phyloP scores from a whole-genome alignment of 1,284 basidiomycete species.

The Pseudozyma sp. region DNA sequence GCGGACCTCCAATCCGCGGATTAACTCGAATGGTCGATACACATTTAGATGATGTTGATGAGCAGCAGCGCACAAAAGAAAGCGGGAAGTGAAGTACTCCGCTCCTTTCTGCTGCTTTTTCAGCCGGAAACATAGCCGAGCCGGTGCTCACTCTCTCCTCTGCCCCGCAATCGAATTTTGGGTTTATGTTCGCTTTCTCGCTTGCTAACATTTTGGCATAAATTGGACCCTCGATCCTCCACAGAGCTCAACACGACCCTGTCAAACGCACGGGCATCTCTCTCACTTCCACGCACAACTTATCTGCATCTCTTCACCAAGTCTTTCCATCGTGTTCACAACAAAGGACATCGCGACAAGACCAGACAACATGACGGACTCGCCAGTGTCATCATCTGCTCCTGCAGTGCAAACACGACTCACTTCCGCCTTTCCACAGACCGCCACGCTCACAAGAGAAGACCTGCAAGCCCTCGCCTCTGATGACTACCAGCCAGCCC shows the following conservation, averaged over 20 bases:
- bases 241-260: not conserved
- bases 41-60: not conserved
- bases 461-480: conserved; percentile 52
- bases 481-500: conserved; percentile 15
- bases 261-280: conserved; percentile 2
- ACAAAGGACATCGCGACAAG: not conserved
- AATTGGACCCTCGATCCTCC: no score
- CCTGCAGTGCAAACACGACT: conserved; percentile 37
- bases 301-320: not conserved
- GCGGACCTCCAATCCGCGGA: no score
- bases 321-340: not conserved
- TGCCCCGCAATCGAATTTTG: not conserved
- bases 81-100: not conserved
- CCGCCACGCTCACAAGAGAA: conserved; percentile 44
- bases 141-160: not conserved
- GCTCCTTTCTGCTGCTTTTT: no score
- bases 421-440: conserved; percentile 52
- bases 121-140: conserved; percentile 1
- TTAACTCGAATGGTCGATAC: no score
- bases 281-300: not conserved
- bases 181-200: not conserved
- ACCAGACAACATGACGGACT: conserved; percentile 22
- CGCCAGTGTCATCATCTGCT: conserved; percentile 21
- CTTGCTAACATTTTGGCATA: not conserved
- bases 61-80: not conserved